A percentile compares a stretch with the other conserved stretches of the same genome.
These are phyloP conservation scores for Geoglossum glabrum DNA, from an alignment of 495 filamentous ascomycete genomes.

Conservation along the genomic window DNA sequence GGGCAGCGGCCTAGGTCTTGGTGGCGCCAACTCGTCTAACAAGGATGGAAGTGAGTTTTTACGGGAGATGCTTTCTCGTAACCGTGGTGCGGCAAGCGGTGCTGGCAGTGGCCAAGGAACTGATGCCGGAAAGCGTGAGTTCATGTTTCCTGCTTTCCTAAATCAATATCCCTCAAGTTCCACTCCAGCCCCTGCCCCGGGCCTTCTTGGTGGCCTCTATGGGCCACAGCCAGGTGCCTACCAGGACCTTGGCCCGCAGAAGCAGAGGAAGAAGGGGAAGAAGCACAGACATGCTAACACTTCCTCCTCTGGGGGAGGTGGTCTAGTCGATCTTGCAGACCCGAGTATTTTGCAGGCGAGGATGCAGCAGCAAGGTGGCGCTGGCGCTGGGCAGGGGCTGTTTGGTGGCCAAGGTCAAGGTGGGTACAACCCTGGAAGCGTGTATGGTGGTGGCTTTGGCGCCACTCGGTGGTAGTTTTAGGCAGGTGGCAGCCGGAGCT, in stretches of 20 bases:
- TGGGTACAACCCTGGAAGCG: constrained; percentile 74
- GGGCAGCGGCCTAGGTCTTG: constrained; percentile 46
- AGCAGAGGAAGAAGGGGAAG: constrained; percentile 99
- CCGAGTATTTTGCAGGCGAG: constrained; percentile 97
- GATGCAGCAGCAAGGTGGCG: constrained; percentile 62
- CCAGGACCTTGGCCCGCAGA: constrained; percentile 66
- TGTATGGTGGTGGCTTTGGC: constrained; percentile 61
- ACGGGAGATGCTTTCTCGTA: constrained; percentile 47
- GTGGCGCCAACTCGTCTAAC: constrained; percentile 35
- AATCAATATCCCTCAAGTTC: constrained; percentile 70
- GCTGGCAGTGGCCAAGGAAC: constrained; percentile 38
- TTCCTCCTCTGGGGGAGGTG: constrained; percentile 95
- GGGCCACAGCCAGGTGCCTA: constrained; percentile 62
- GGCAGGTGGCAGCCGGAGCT: constrained; percentile 1
- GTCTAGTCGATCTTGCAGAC: constrained; percentile 98
- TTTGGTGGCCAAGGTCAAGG: constrained; percentile 88
- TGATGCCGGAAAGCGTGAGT: constrained; percentile 92
- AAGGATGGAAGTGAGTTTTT: constrained; percentile 60
- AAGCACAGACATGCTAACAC: constrained; percentile 99
- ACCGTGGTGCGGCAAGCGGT: constrained; percentile 21
- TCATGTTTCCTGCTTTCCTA: constrained; percentile 59
- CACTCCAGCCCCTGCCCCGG: constrained; percentile 73
- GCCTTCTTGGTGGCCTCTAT: constrained; percentile 77
- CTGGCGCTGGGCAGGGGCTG: constrained; percentile 69
- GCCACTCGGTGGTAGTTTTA: constrained; percentile 39